Percentiles rank a stretch among this genome's conserved stretches.
phyloP scores from a whole-genome alignment of 306 rosid species.

The Glycine soja region DNA sequence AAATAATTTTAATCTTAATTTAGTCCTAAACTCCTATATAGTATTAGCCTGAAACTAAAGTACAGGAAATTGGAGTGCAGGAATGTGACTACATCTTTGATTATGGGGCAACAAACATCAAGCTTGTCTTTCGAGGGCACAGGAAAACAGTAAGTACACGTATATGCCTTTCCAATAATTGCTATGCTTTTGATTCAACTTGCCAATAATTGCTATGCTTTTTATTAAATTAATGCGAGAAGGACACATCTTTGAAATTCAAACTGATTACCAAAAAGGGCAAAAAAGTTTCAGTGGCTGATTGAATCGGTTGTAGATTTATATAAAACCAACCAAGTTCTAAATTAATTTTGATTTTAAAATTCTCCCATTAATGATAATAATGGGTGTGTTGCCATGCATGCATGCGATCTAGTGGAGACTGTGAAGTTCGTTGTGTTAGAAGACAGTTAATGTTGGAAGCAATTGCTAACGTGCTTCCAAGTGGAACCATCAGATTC shows the following conservation, averaged over 20 bases:
- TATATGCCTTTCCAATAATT: too few relatives aligned
- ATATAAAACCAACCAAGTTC: too few relatives aligned
- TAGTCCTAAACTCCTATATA: too few relatives aligned
- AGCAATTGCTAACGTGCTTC: conserved; percentile 71
- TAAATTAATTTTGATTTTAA: neutral
- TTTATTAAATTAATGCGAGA: too few relatives aligned
- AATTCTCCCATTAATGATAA: neutral
- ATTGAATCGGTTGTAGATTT: too few relatives aligned
- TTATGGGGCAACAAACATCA: conserved; percentile 53
- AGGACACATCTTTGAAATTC: too few relatives aligned
- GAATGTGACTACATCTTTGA: conserved; percentile 53
- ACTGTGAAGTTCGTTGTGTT: conserved; percentile 61
- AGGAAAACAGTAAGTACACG: conserved; percentile 57
- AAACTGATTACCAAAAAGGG: too few relatives aligned
- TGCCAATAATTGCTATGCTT: too few relatives aligned
- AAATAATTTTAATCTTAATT: too few relatives aligned
- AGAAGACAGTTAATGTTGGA: conserved; percentile 62
- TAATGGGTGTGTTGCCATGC: too few relatives aligned
- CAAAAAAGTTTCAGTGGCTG: too few relatives aligned
- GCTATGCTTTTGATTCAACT: too few relatives aligned
- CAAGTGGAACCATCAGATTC: conserved; percentile 66
- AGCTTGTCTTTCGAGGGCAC: conserved; percentile 31
- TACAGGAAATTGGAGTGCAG: conserved; percentile 44
- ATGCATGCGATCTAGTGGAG: conserved; percentile 43
- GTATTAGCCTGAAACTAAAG: neutral